These are phyloP conservation scores for Penicillium sumatraense DNA, from an alignment of 2,329 filamentous ascomycete species.

Conservation along the genomic window DNA sequence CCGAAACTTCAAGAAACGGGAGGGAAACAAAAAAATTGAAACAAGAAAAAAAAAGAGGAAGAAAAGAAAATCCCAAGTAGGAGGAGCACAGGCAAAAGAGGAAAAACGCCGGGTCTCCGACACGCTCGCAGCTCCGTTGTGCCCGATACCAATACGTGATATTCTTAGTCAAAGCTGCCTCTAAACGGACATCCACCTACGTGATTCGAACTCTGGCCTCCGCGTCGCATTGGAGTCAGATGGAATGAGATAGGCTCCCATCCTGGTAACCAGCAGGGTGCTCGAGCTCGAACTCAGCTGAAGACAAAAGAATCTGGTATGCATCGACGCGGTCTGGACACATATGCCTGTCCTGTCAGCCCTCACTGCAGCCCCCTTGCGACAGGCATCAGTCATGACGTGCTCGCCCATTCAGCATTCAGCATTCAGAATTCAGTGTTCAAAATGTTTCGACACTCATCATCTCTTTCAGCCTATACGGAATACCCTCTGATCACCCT, in stretches of 20 bases:
- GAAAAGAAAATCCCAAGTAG: too few species aligned
- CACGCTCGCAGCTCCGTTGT: neutral
- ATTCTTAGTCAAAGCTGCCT: neutral
- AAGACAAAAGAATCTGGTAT: slow-evolving; percentile 4
- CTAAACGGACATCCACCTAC: slow-evolving; percentile 1
- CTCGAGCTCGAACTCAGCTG: slow-evolving; percentile 1
- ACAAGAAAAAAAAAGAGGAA: neutral
- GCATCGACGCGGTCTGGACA: slow-evolving; percentile 3
- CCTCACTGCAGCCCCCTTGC: slow-evolving; percentile 10
- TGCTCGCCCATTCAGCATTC: slow-evolving; percentile 11
- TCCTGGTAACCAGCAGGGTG: slow-evolving; percentile 1
- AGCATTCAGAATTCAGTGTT: neutral
- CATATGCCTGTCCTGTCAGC: slow-evolving; percentile 1
- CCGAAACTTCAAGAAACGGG: neutral
- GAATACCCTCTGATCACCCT: neutral
- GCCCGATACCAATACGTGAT: slow-evolving; percentile 4
- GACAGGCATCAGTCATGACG: slow-evolving; percentile 20
- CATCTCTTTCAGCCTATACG: neutral
- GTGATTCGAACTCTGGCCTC: slow-evolving; percentile 6
- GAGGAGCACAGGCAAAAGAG: too few species aligned
- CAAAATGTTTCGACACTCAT: neutral
- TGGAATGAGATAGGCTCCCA: neutral
- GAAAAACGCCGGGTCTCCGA: neutral
- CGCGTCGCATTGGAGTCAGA: neutral
- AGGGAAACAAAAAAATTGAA: neutral